These are phyloP conservation scores for Sclerotinia minor DNA, from an alignment of 2,329 filamentous ascomycete species.

Conservation along the genomic window DNA sequence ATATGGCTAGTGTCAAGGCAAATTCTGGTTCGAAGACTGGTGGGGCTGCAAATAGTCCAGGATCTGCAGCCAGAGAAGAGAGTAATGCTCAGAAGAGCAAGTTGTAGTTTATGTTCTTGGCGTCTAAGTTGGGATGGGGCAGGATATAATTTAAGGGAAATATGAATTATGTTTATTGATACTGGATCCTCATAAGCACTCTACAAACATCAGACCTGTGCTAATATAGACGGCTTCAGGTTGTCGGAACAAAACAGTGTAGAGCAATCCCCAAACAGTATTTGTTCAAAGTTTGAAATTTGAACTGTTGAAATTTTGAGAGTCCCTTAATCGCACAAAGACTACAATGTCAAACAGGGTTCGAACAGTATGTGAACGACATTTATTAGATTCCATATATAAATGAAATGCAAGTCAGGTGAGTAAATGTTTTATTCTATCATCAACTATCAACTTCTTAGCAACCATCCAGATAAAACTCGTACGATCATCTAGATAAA, in stretches of 20 bases:
- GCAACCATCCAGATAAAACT: not conserved
- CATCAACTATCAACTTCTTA: slow-evolving; percentile 5
- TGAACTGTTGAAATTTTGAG: not conserved
- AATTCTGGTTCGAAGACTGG: slow-evolving; percentile 15
- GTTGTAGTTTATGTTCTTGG: slow-evolving; percentile 17
- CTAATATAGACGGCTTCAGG: not conserved
- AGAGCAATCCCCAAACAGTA: not conserved
- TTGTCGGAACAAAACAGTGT: not conserved
- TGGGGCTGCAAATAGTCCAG: slow-evolving; percentile 16
- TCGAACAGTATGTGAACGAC: not conserved
- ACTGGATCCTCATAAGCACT: not conserved
- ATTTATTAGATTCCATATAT: not conserved
- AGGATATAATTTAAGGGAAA: not conserved
- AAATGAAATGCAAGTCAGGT: not conserved
- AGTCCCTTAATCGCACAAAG: not conserved
- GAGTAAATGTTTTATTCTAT: not conserved
- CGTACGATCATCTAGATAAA: not conserved
- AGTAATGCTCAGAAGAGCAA: slow-evolving; percentile 24
- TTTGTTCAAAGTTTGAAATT: not conserved
- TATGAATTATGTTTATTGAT: not conserved
- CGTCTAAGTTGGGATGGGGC: not conserved
- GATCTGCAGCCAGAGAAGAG: slow-evolving; percentile 17
- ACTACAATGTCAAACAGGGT: not conserved
- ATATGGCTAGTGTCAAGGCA: slow-evolving; percentile 20
- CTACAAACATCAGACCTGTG: not conserved